Evolutionary conservation across 805 yeast genomes (phyloP), one percentile per base, ranked within the genome.

Genomic region (Starmerella etchellsii): DNA sequence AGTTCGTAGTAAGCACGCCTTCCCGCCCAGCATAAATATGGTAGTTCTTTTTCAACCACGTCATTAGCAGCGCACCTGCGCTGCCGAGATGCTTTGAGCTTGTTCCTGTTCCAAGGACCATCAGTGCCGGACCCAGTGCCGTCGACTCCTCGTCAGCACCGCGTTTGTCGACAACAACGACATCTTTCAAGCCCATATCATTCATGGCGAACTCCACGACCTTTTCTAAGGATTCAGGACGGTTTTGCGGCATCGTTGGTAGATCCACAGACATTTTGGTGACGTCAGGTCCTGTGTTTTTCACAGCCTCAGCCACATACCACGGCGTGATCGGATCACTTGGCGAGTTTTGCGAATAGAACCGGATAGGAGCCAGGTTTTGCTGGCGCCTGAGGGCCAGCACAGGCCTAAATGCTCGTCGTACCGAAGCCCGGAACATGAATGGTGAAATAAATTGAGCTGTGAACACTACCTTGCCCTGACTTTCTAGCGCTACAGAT

Each of bases 91-190:
- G 97, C 46, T 72, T 76, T 29, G 74, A 71, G 24, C 87, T 74
- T 56, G 77, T 79, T 3, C 94, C 95, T 0, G 91, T 73, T 16
- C 78, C 71, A 0, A 88, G 62, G 4, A 88, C 61, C 68, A 76
- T 70, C 42, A 71, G 41, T 27, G 64, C 58, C 1, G 70, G 60
- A 8, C 68, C 64, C 20, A 64, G 66, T 15, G 63, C 59, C 9
- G 61, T 57, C 7, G 35, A 15, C 19, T 9, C 14, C 1, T 3
- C 4, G 5, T 60, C 57, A n/a, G 50, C 43, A 32, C 22, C 35
- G 27, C 78, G 64, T 43, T 80, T 60, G 53, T 87, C 94, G 49
- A 82, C 73, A 1, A 85, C 56, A 29, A 63, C 57, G 25, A 87
- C 54, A 42, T 83, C 76, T 3, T 62, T 61, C 29, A 87, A 60